Evolutionary conservation across 148 eudicot genomes (phyloP), one percentile per base, ranked within the genome.

Genomic region (Fallopia convolvulus): DNA sequence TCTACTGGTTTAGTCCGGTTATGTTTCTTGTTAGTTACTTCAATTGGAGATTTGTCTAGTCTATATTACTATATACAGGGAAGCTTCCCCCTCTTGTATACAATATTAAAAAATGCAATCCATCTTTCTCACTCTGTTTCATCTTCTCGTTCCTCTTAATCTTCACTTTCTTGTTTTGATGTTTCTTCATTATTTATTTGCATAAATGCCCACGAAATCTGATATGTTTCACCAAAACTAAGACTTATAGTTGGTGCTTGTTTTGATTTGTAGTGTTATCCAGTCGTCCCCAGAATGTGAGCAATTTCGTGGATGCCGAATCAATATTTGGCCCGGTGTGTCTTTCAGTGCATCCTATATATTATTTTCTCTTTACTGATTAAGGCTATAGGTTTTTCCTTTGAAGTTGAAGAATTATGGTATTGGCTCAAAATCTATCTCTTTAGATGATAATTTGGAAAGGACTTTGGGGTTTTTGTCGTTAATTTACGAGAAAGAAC

Each of bases 211-310:
- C 8, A 55, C 8, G 61, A 20, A 55, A 55, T 55, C 26, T 18
- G 8, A n/a, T 20, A 55, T 33, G 10, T 68, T 68, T 33, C 39
- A 18, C 44, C 44, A 68, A 63, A 30, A 36, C 46, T 68, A 13
- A 33, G 39, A 68, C 72, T 33, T 17, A 11, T 21, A 39, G 46
- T 33, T 15, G 9, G 72, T 68, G 44, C 72, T 32, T 46, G 1
- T 68, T 42, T 36, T 68, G 46, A 39, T 68, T 17, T 68, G 44
- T 68, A 93, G 97, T 89, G 74, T 82, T 93, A 52, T 89, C 93
- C 86, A 90, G 81, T 81, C 85, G 93, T 81, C 89, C 97, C 76
- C 93, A 89, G 74, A 85, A 81, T 68, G 95, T 89, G 78, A 93
- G 95, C 87, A 93, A 90, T 77, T 93, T 93, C 66, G 85, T 90